Base-by-base conservation (phyloP, 139 green algal genomes). In the Chlorella sorokiniana region DNA sequence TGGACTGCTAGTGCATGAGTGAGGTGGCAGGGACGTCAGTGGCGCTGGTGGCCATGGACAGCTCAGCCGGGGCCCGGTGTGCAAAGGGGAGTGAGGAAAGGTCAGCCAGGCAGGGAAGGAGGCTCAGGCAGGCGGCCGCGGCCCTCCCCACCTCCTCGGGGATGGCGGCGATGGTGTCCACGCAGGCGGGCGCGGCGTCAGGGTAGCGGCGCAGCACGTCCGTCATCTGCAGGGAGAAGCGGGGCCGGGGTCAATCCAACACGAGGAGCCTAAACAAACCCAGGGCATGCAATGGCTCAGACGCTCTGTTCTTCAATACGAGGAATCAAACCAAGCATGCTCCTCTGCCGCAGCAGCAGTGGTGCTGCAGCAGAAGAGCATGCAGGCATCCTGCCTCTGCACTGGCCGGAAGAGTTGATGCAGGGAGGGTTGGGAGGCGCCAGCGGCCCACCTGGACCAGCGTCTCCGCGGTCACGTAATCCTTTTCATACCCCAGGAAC, bases 171-270 rank as follows among this genome's bases (percentile, higher is more conserved):
- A 91, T 61, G 27, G 82, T 77, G 54, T 88, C 84, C 10, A 91
- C 68, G 67, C 81, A 87, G 73, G 87, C 87, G 69, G 92, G 82
- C 9, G 88, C 93, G 31, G 92, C 83, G 79, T 94, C 92, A 2
- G 93, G 93, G 86, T 93, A 97, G n/a, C 91, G 45, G 29, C 94
- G 88, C 81, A 97, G 79, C 69, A 97, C 88, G 83, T 96, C 92
- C 52, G 92, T 92, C 69, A 96, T 91, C 79, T 93, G 73, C 54
- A 52, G 51, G 65, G 20, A 77, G 16, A 0, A 25, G 67, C 38
- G 67, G 35, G 22, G 25, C 11, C n/a, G n/a, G n/a, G n/a, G n/a
- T n/a, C n/a, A n/a, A n/a, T n/a, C n/a, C 22, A 37, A 14, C 22
- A 23, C 8, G 25, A 23, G 52, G 10, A 23, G 52, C 52, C 52